Evolutionary conservation across 1,284 basidiomycete genomes (phyloP), one percentile per base, ranked within the genome.

Genomic region (Fomitopsis betulina): DNA sequence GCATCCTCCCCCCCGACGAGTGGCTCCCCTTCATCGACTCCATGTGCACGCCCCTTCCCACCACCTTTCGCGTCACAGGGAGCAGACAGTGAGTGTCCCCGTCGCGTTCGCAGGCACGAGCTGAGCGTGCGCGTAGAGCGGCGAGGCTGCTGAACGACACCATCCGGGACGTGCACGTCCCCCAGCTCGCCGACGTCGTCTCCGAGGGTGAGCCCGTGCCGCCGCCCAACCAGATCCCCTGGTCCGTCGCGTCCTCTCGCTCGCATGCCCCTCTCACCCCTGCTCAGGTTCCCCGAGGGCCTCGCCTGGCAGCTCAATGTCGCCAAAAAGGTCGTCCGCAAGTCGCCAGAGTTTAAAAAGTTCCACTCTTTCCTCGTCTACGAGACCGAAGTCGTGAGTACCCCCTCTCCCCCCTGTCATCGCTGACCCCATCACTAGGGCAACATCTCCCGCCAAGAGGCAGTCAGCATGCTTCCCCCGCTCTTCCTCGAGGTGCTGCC

Each of bases 381-480:
- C 67, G 97, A 99, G 78, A 98, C 97, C 1, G 96, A 98, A 76
- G 94, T 96, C 32, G 93, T 94, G 63, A 21, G 56, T 27, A 30
- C 7, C 27, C 5, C 6, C n/a, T 37, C 35, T 37, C 13, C 3
- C 9, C 12, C 3, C 12, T 37, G 13, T 37, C 13, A 15, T 15
- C 8, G 35, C 35, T 3, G 13, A 10, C 8, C 8, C 9, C 35
- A 9, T 37, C n/a, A 1, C 0, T 64, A 94, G 93, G 96, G 97
- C 55, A 98, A 98, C 68, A 84, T 99, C 58, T 97, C 94, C 10
- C 81, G 97, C 23, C 96, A 98, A 75, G 97, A 99, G 75, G 96
- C 94, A 23, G 97, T 99, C 55, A 97, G 94, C 68, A 99, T 99
- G 97, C 80, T 99, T 23, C 97, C 97, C 4, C 96, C 97, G 1